Evolutionary conservation across 768 basidiomycete species (phyloP).

Genomic region (Trametes coccinea): DNA sequence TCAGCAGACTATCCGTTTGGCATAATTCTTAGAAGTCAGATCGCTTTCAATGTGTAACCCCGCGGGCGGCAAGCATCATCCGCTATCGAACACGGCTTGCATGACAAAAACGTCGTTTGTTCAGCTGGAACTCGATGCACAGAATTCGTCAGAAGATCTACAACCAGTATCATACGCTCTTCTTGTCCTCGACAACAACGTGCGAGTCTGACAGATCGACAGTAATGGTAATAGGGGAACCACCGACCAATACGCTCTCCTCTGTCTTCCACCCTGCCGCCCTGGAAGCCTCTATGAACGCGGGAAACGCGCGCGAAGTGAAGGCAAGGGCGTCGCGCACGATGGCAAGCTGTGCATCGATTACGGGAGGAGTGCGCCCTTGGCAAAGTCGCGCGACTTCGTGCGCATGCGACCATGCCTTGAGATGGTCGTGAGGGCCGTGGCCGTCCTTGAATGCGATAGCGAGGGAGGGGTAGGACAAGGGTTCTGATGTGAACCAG

Average conservation of each 20-base stretch:
- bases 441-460: conserved; percentile 56
- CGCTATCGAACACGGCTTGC: no score
- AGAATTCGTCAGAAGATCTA: not conserved
- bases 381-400: conserved; percentile 19
- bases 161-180: conserved; percentile 1
- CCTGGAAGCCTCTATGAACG: conserved; percentile 22
- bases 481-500: conserved; percentile 42
- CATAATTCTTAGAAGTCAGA: no score
- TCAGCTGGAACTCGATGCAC: no score
- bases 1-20: no score
- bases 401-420: conserved; percentile 48
- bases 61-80: no score
- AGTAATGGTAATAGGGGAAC: conserved; percentile 24
- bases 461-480: conserved; percentile 31
- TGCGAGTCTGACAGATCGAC: conserved; percentile 10
- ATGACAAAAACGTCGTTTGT: no score
- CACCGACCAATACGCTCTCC: conserved; percentile 27
- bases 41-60: no score
- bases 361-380: not conserved
- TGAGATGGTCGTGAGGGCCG: conserved; percentile 47
- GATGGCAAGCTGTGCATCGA: conserved; percentile 13
- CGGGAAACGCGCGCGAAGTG: conserved; percentile 18
- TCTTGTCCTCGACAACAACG: conserved; percentile 7
- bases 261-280: conserved; percentile 29
- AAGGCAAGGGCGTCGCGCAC: conserved; percentile 14